Percentiles rank a stretch among this genome's conserved stretches.
phyloP scores from a whole-genome alignment of 2,329 filamentous ascomycete species.

The Zarea fungicola region DNA sequence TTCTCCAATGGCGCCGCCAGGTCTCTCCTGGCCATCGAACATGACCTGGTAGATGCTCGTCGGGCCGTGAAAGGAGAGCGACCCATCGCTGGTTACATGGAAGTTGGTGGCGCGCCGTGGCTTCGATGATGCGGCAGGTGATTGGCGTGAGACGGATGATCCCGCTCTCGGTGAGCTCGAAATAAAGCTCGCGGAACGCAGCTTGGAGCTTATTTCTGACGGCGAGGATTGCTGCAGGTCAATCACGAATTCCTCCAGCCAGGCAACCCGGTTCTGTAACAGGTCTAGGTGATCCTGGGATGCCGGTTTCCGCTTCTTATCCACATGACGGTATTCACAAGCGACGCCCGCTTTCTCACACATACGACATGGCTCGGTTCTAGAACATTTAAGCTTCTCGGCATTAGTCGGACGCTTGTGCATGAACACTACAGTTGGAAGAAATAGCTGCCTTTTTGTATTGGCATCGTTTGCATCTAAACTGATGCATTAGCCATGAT shows the following conservation, averaged over 20 bases:
- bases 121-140: no score
- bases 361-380: neutral
- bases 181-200: neutral
- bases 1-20: slow-evolving; percentile 1
- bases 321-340: neutral
- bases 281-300: neutral
- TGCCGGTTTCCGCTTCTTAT: neutral
- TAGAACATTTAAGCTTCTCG: neutral
- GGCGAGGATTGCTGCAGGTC: neutral
- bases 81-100: slow-evolving; percentile 9
- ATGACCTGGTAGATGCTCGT: slow-evolving; percentile 23
- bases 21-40: slow-evolving; percentile 11
- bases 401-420: neutral
- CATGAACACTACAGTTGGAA: neutral
- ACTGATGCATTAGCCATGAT: no score
- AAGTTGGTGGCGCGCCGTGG: no score
- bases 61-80: slow-evolving; percentile 18
- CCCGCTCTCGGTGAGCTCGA: neutral
- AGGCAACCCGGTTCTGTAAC: neutral
- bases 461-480: neutral
- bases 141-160: no score
- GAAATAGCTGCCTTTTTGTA: neutral
- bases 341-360: neutral
- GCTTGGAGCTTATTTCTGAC: neutral
- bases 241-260: neutral